Conservation (phyloP, 768 basidiomycete species). For the Holtermannia corniformis region DNA sequence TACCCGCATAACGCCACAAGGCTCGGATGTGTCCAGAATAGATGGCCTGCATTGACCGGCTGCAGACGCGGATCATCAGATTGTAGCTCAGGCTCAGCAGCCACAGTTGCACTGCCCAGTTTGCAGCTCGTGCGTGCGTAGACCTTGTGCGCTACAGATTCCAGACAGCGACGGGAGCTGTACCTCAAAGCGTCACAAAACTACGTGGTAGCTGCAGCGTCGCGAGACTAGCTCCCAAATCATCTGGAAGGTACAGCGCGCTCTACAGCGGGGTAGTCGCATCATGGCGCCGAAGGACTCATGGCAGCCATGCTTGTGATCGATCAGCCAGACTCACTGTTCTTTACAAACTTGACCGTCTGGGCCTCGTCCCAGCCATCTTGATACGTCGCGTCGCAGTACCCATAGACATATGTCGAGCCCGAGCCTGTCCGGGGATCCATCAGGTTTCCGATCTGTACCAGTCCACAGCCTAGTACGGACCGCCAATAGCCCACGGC, state of each 20-base stretch:
- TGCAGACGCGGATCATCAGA: too few relatives aligned
- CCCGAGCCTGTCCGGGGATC: slow-evolving; percentile 59
- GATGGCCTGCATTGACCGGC: too few relatives aligned
- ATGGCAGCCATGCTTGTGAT: neutral
- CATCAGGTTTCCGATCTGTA: neutral
- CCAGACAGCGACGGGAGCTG: too few relatives aligned
- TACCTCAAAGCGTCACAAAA: too few relatives aligned
- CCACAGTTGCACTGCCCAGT: too few relatives aligned
- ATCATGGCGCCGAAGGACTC: neutral
- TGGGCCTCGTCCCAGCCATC: slow-evolving; percentile 85
- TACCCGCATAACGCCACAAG: too few relatives aligned
- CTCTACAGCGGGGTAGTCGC: neutral
- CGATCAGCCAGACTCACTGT: slow-evolving; percentile 56
- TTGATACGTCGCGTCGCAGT: slow-evolving; percentile 95
- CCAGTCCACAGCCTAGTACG: too few relatives aligned
- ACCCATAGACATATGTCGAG: slow-evolving; percentile 96
- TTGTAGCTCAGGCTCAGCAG: too few relatives aligned
- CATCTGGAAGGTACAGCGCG: neutral
- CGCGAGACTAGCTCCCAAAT: neutral
- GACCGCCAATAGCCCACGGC: slow-evolving; percentile 98
- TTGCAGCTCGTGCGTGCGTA: too few relatives aligned
- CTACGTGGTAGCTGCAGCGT: too few relatives aligned
- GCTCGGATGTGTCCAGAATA: too few relatives aligned
- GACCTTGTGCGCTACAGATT: too few relatives aligned
- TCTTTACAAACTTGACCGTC: slow-evolving; percentile 88